These are phyloP conservation scores for Aspergillus arachidicola DNA, from an alignment of 2,329 filamentous ascomycete species.

Conservation along the genomic window DNA sequence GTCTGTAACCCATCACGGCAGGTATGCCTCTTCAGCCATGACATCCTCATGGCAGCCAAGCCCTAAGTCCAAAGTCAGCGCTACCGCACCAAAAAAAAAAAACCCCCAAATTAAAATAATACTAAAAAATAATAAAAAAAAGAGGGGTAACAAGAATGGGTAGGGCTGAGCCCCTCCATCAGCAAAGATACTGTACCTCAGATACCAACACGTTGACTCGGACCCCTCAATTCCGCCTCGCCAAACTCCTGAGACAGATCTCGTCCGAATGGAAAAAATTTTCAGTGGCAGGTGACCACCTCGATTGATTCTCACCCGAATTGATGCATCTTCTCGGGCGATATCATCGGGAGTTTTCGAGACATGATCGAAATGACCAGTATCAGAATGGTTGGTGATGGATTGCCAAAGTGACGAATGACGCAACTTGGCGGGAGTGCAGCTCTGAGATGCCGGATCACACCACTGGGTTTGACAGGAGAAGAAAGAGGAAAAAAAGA, in stretches of 20 bases:
- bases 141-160: background rate
- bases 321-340: background rate
- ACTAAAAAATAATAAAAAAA: background rate
- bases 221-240: background rate
- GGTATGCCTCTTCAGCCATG: background rate
- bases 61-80: background rate
- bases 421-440: background rate
- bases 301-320: background rate
- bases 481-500: background rate
- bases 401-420: conserved; percentile 1
- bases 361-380: background rate
- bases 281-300: background rate
- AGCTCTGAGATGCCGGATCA: conserved; percentile 20
- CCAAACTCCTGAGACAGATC: background rate
- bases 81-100: background rate
- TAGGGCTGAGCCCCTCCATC: conserved; percentile 3
- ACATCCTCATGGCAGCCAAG: background rate
- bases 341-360: conserved; percentile 2
- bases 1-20: background rate
- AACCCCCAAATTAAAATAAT: background rate
- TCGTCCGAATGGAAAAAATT: conserved; percentile 2
- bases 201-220: background rate
- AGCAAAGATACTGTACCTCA: background rate
- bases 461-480: conserved; percentile 15
- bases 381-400: background rate